A percentile compares a stretch with the other conserved stretches of the same genome.
Evolutionary conservation across 306 rosid genomes (phyloP).

Genomic region (Crataegus laevigata): DNA sequence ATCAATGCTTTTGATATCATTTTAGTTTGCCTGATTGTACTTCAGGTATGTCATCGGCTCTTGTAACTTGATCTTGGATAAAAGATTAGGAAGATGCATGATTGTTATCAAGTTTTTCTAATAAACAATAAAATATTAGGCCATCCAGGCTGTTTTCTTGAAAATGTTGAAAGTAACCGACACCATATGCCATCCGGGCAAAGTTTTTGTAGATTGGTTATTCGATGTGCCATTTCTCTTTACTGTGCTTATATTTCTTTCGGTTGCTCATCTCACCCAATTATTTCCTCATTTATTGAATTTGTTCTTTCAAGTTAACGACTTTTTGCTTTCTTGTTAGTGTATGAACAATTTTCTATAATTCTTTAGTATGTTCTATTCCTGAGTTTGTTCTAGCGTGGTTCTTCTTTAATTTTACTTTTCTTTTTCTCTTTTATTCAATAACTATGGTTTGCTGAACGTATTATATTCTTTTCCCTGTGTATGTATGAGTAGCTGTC

Average conservation of each 20-base stretch:
- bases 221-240: not conserved
- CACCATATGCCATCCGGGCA: not conserved
- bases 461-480: not conserved
- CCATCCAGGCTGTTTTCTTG: not conserved
- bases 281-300: not conserved
- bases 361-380: not conserved
- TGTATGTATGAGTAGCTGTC: not conserved
- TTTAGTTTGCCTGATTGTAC: not conserved
- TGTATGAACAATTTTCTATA: not conserved
- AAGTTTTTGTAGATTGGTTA: not conserved
- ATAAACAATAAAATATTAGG: not conserved
- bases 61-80: not conserved
- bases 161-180: not conserved
- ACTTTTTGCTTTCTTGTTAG: not conserved
- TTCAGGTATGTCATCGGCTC: not conserved
- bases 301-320: not conserved
- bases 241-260: not conserved
- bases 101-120: not conserved
- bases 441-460: not conserved
- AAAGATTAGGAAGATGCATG: not conserved
- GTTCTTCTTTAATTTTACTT: not conserved
- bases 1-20: not conserved
- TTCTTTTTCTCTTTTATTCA: not conserved
- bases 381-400: not conserved
- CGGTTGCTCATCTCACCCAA: not conserved